phyloP scores from a whole-genome alignment of 164 flowering plant genomes.

The Aristolochia californica region DNA sequence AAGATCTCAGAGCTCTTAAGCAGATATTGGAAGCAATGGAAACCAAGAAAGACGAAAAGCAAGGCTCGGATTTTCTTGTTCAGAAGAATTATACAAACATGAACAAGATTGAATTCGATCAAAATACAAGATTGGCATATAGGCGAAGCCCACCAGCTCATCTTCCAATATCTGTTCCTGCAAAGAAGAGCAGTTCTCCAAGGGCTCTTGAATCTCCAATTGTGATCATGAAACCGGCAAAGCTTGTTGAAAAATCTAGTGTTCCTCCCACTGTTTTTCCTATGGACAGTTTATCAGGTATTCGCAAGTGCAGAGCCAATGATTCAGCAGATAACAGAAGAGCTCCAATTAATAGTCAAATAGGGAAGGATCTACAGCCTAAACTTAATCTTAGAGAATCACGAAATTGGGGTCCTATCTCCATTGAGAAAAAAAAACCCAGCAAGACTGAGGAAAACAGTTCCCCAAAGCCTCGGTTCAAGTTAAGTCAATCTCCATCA shows the following conservation, averaged over 20 bases:
- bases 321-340: slow-evolving; percentile 14
- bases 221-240: slow-evolving; percentile 43
- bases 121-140: slow-evolving; percentile 17
- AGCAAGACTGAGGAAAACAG: slow-evolving; percentile 13
- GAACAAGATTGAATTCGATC: slow-evolving; percentile 14
- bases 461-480: slow-evolving; percentile 8
- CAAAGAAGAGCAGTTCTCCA: slow-evolving; percentile 18
- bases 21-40: slow-evolving; percentile 84
- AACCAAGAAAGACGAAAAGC: slow-evolving; percentile 23
- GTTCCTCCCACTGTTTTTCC: slow-evolving; percentile 14
- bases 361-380: slow-evolving; percentile 19
- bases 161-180: slow-evolving; percentile 12
- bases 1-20: slow-evolving; percentile 92
- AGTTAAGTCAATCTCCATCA: slow-evolving; percentile 20
- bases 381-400: slow-evolving; percentile 23
- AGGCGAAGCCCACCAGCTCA: slow-evolving; percentile 10
- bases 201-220: slow-evolving; percentile 26
- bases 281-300: slow-evolving; percentile 11
- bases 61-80: slow-evolving; percentile 14
- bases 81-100: slow-evolving; percentile 20
- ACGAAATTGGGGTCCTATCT: slow-evolving; percentile 8
- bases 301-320: slow-evolving; percentile 7
- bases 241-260: slow-evolving; percentile 21
- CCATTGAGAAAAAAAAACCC: slow-evolving; percentile 30
- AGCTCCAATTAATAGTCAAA: slow-evolving; percentile 14